Percentiles rank a stretch among this genome's conserved stretches.
Evolutionary conservation across 805 yeast genomes (phyloP).

Genomic region (Zygosaccharomyces bisporus): DNA sequence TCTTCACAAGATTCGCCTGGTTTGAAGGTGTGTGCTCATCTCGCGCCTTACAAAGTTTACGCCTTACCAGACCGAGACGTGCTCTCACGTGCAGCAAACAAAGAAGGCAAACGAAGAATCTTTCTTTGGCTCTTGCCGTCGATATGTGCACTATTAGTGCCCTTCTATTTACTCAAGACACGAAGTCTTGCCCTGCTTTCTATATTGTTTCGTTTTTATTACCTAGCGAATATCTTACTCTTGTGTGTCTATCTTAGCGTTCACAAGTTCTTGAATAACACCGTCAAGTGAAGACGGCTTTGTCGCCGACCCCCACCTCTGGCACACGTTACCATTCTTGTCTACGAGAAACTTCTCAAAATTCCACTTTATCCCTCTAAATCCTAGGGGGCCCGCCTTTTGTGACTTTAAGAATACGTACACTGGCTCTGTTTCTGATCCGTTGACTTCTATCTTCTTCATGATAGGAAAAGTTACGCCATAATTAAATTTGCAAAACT

Average conservation of each 20-base stretch:
- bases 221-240: neutral
- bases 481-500: constrained; percentile 72
- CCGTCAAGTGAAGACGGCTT: constrained; percentile 60
- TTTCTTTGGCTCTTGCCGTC: neutral
- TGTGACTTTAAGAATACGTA: constrained; percentile 69
- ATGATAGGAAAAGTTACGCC: constrained; percentile 90
- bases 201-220: neutral
- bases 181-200: neutral
- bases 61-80: neutral
- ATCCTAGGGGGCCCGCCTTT: constrained; percentile 59
- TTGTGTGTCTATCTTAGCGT: constrained; percentile 2
- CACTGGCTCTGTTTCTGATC: constrained; percentile 72
- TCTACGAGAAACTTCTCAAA: constrained; percentile 68
- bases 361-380: constrained; percentile 75
- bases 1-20: neutral
- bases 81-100: constrained; percentile 4
- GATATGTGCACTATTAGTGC: neutral
- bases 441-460: constrained; percentile 86
- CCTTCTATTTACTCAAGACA: neutral
- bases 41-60: constrained; percentile 3
- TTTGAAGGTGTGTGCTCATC: too few species aligned
- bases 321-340: constrained; percentile 50
- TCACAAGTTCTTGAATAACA: constrained; percentile 55
- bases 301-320: constrained; percentile 65
- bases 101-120: neutral